Evolutionary conservation across 345 rosid genomes (phyloP).

Genomic region (Dipteronia sinensis): DNA sequence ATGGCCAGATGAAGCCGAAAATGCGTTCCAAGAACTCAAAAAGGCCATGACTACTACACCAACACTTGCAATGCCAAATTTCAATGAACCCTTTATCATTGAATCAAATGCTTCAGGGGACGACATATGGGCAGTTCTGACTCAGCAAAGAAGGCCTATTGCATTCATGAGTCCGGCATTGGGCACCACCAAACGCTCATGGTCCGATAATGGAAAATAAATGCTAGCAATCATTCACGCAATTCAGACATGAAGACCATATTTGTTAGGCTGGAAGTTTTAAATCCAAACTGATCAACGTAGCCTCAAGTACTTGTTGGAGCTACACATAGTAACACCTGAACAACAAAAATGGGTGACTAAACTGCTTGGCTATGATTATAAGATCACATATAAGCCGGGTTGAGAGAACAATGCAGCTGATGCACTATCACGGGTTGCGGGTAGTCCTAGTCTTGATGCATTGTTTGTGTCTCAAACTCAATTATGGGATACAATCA

Average conservation of each 20-base stretch:
- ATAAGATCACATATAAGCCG: not conserved
- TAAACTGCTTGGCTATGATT: not conserved
- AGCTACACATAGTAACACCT: not conserved
- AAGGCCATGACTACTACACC: too few relatives aligned
- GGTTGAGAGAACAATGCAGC: not conserved
- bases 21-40: too few relatives aligned
- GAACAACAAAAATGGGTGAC: not conserved
- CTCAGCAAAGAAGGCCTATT: not conserved
- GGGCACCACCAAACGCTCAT: not conserved
- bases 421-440: not conserved
- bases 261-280: not conserved
- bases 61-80: not conserved
- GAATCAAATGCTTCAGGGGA: not conserved
- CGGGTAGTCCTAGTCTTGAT: not conserved
- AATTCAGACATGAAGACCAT: not conserved
- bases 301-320: not conserved
- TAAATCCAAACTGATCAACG: not conserved
- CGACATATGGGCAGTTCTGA: not conserved
- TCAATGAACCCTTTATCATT: not conserved
- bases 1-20: not conserved
- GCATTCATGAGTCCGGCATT: conserved; percentile 4
- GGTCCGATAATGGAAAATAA: not conserved
- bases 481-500: conserved; percentile 3
- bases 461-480: not conserved
- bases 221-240: conserved; percentile 7